Percentiles rank a stretch among this genome's conserved stretches.
These are phyloP conservation scores for Pseudohalonectria lignicola DNA, from an alignment of 2,329 filamentous ascomycete genomes.

Conservation along the genomic window DNA sequence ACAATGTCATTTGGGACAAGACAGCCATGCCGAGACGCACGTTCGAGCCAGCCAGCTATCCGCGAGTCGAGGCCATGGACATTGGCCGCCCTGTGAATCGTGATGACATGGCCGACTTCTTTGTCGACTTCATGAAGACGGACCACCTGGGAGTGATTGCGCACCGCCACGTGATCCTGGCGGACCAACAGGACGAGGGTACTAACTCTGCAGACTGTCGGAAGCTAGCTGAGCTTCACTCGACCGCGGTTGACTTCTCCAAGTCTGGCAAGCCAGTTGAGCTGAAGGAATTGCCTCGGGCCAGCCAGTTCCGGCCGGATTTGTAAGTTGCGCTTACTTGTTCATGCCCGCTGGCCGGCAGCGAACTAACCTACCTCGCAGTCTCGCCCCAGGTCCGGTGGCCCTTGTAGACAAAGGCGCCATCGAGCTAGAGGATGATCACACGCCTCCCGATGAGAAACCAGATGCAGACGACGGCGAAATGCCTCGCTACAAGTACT, in stretches of 20 bases:
- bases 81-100: constrained; percentile 48
- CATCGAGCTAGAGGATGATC: constrained; percentile 24
- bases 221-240: constrained; percentile 51
- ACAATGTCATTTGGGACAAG: constrained; percentile 66
- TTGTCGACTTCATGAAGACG: constrained; percentile 64
- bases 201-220: constrained; percentile 40
- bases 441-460: constrained; percentile 20
- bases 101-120: constrained; percentile 68
- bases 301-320: constrained; percentile 34
- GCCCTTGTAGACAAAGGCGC: constrained; percentile 30
- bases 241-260: constrained; percentile 64
- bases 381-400: constrained; percentile 33
- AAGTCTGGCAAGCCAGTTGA: constrained; percentile 58
- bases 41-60: constrained; percentile 59
- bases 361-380: constrained; percentile 11
- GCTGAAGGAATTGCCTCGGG: constrained; percentile 27
- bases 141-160: constrained; percentile 58
- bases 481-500: constrained; percentile 41
- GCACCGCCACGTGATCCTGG: constrained; percentile 49
- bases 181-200: constrained; percentile 43
- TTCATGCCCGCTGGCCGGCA: background rate
- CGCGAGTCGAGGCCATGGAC: constrained; percentile 40
- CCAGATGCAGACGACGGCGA: constrained; percentile 31
- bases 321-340: constrained; percentile 31
- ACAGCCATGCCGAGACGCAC: constrained; percentile 28